phyloP scores from a whole-genome alignment of 1,284 basidiomycete genomes.

The Peniophora sp. region DNA sequence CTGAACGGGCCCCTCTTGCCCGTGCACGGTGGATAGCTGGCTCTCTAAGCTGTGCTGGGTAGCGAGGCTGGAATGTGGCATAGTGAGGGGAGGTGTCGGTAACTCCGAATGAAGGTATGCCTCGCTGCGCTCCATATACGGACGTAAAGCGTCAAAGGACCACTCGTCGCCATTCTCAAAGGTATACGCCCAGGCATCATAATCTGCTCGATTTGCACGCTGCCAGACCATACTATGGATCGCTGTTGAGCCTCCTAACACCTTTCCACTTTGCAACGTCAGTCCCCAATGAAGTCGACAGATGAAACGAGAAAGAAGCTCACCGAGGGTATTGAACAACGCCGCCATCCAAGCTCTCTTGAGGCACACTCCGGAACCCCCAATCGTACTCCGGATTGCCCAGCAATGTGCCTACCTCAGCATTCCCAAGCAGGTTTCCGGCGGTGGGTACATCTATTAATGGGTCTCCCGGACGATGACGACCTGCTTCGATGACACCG shows the following conservation, averaged over 20 bases:
- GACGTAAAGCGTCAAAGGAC: conserved; percentile 9
- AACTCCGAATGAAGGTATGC: conserved; percentile 5
- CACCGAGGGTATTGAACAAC: neutral
- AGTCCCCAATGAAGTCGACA: neutral
- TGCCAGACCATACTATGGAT: neutral
- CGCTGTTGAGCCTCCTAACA: neutral
- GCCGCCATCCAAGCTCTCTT: neutral
- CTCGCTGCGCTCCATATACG: conserved; percentile 9
- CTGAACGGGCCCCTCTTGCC: conserved; percentile 5
- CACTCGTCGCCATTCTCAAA: conserved; percentile 9
- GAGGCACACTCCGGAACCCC: neutral
- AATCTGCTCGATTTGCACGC: neutral
- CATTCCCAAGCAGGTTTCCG: neutral
- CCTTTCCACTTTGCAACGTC: neutral
- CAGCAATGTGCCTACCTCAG: neutral
- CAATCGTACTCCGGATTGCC: neutral
- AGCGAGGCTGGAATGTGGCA: neutral
- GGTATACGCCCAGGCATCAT: conserved; percentile 1
- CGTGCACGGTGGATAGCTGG: conserved; percentile 5
- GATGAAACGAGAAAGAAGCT: neutral
- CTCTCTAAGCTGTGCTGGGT: neutral
- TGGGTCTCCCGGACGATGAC: neutral
- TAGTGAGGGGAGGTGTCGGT: conserved; percentile 2
- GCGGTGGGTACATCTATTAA: neutral
- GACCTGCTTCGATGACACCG: neutral